A percentile compares a stretch with the other conserved stretches of the same genome.
Conservation (phyloP, 164 flowering plant genomes). For the Magnolia kwangsiensis region DNA sequence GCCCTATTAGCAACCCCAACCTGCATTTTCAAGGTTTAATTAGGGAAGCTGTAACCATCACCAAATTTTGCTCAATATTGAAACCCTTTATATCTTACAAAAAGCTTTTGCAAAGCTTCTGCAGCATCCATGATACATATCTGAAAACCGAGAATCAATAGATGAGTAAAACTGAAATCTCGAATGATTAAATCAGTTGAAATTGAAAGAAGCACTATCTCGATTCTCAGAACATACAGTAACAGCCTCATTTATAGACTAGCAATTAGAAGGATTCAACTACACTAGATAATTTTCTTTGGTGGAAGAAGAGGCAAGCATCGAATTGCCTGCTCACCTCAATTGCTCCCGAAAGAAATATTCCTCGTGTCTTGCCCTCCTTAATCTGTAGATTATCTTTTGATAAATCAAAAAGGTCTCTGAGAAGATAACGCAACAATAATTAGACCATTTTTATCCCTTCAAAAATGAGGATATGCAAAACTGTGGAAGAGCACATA, state of each 20-base stretch:
- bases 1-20: constrained; percentile 77
- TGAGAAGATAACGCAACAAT: too few species aligned
- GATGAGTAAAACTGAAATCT: background rate
- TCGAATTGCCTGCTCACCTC: constrained; percentile 37
- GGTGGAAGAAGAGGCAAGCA: too few species aligned
- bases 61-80: background rate
- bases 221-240: background rate
- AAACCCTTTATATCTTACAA: constrained; percentile 46
- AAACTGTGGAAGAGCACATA: too few species aligned
- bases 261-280: background rate
- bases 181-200: background rate
- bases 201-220: background rate
- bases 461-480: constrained; percentile 17
- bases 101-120: constrained; percentile 57
- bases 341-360: constrained; percentile 66
- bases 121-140: constrained; percentile 40
- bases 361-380: constrained; percentile 62
- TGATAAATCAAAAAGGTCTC: too few species aligned
- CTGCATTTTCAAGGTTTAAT: constrained; percentile 36
- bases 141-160: constrained; percentile 29
- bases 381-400: too few species aligned
- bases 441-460: too few species aligned
- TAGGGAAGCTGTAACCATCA: constrained; percentile 14
- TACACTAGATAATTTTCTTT: too few species aligned
- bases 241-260: background rate